Percentiles rank a stretch among this genome's conserved stretches.
Evolutionary conservation across 352 stramenopile species (phyloP).

Genomic region (Globisporangium heterothallicum): DNA sequence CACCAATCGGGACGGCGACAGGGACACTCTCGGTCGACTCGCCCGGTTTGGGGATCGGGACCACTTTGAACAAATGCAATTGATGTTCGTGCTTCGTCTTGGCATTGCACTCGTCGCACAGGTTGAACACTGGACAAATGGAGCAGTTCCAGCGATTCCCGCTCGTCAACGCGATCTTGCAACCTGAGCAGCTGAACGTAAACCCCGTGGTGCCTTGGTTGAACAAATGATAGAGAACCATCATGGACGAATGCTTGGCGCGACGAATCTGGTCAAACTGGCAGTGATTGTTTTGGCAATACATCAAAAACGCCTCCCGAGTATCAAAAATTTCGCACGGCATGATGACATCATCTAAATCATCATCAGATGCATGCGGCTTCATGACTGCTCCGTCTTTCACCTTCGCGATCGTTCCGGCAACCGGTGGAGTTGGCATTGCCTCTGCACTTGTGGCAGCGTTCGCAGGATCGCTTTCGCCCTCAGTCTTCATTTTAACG

Average conservation of each 20-base stretch:
- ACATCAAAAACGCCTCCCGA: conserved; percentile 86
- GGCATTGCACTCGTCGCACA: conserved; percentile 91
- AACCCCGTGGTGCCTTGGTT: conserved; percentile 96
- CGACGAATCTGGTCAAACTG: conserved; percentile 78
- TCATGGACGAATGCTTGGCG: conserved; percentile 84
- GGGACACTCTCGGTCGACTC: conserved; percentile 26
- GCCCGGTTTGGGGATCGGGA: conserved; percentile 69
- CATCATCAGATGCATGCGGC: conserved; percentile 25
- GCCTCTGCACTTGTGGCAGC: not conserved
- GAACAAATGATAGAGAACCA: conserved; percentile 84
- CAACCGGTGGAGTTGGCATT: not conserved
- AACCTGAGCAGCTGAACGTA: conserved; percentile 94
- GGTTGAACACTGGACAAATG: conserved; percentile 94
- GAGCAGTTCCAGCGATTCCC: conserved; percentile 95
- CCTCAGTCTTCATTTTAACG: conserved; percentile 13
- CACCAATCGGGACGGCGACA: conserved; percentile 13
- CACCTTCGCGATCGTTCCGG: conserved; percentile 5
- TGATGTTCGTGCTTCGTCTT: conserved; percentile 92
- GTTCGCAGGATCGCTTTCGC: not conserved
- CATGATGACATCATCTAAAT: conserved; percentile 92
- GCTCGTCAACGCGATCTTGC: conserved; percentile 91
- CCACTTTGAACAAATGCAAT: conserved; percentile 92
- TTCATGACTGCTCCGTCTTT: conserved; percentile 17
- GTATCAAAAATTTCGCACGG: conserved; percentile 96
- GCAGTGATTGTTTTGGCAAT: conserved; percentile 87